Percentiles rank a stretch among this genome's conserved stretches.
These are phyloP conservation scores for Beauveria pseudobassiana DNA, from an alignment of 2,329 filamentous ascomycete genomes.

Conservation along the genomic window DNA sequence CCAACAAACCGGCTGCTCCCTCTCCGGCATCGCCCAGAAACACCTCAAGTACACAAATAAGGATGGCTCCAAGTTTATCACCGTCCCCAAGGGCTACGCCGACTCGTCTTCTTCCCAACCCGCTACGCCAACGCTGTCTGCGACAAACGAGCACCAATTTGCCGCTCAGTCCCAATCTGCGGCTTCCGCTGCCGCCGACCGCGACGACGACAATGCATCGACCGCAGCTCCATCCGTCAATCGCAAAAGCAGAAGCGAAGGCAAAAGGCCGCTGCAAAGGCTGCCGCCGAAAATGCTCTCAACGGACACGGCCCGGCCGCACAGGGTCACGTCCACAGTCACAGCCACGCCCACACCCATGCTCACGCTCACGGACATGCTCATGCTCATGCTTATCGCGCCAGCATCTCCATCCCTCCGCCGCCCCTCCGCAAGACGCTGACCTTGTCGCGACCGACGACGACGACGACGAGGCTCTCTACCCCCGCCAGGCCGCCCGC, in stretches of 20 bases:
- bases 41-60: constrained; percentile 58
- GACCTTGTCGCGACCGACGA: constrained; percentile 51
- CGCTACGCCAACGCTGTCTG: constrained; percentile 40
- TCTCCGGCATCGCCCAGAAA: constrained; percentile 44
- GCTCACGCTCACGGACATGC: constrained; percentile 17
- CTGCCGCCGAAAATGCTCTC: constrained; percentile 33
- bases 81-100: constrained; percentile 49
- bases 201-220: constrained; percentile 5
- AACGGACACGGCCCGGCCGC: constrained; percentile 6
- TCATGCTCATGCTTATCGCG: neutral
- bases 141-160: constrained; percentile 22
- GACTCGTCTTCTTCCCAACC: constrained; percentile 42
- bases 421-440: constrained; percentile 28
- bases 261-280: constrained; percentile 72
- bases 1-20: constrained; percentile 41
- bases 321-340: neutral
- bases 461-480: constrained; percentile 36
- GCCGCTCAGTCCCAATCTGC: constrained; percentile 18
- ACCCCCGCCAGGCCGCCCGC: constrained; percentile 32
- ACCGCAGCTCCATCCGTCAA: constrained; percentile 52
- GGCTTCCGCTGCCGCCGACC: neutral
- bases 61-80: constrained; percentile 63
- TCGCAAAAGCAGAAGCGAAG: constrained; percentile 93
- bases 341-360: neutral
- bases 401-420: neutral